phyloP scores from a whole-genome alignment of 116 monocot genomes.

The Iris pallida region DNA sequence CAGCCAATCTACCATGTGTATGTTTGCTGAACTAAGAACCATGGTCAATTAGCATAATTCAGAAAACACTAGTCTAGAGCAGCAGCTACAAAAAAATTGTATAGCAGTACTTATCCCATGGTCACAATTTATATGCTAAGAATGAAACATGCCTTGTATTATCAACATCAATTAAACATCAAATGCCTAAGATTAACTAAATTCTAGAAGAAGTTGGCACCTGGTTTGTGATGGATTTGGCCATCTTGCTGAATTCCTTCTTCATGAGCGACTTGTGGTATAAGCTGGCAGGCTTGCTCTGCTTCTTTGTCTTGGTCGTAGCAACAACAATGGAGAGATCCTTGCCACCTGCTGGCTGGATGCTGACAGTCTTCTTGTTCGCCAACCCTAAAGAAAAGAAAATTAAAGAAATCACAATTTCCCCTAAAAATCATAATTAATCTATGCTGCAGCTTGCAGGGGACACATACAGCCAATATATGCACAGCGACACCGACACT shows the following conservation, averaged over 20 bases:
- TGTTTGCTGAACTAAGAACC: too few relatives aligned
- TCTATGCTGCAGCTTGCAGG: too few relatives aligned
- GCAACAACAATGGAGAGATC: slow-evolving; percentile 49
- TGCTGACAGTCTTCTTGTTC: slow-evolving; percentile 63
- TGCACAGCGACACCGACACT: too few relatives aligned
- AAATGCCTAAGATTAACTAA: neutral
- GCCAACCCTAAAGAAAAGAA: slow-evolving; percentile 29
- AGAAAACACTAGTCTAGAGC: neutral
- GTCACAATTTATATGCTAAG: too few relatives aligned
- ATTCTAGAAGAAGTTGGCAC: slow-evolving; percentile 14
- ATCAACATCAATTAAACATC: neutral
- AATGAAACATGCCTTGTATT: too few relatives aligned
- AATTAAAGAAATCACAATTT: neutral
- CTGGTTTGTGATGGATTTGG: slow-evolving; percentile 62
- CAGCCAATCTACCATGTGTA: too few relatives aligned
- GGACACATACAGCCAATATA: too few relatives aligned
- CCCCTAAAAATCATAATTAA: too few relatives aligned
- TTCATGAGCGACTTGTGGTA: slow-evolving; percentile 57
- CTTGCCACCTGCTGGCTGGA: slow-evolving; percentile 49
- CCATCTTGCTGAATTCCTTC: slow-evolving; percentile 72
- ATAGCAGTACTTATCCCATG: neutral
- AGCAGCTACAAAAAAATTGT: neutral
- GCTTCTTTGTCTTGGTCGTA: slow-evolving; percentile 70
- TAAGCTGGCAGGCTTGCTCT: slow-evolving; percentile 50
- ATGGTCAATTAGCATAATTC: too few relatives aligned